Evolutionary conservation across 306 rosid species (phyloP).

Genomic region (Cyclanthera cordifolia): DNA sequence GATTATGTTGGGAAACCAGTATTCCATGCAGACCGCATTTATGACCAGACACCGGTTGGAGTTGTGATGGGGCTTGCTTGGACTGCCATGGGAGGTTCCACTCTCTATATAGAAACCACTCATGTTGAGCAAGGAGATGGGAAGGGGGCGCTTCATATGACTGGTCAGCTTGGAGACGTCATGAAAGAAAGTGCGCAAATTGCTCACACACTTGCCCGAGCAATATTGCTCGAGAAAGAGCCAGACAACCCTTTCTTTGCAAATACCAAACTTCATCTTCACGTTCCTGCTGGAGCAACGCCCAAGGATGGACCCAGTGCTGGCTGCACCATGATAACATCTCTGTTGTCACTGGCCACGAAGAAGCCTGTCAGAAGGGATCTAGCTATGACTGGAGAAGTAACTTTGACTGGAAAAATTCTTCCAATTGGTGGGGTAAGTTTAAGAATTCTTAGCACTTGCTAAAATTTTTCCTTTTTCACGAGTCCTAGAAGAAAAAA

Average conservation of each 20-base stretch:
- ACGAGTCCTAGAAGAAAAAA: background rate
- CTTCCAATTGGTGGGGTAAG: constrained; percentile 99
- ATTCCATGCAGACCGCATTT: constrained; percentile 93
- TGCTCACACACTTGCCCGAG: constrained; percentile 85
- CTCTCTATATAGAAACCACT: constrained; percentile 82
- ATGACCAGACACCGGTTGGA: constrained; percentile 69
- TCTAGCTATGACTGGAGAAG: constrained; percentile 99
- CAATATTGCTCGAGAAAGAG: constrained; percentile 43
- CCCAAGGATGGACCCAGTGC: constrained; percentile 99
- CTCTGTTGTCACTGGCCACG: constrained; percentile 76
- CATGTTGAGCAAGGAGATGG: constrained; percentile 78
- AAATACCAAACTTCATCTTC: constrained; percentile 75
- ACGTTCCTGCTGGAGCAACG: constrained; percentile 95
- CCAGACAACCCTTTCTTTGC: constrained; percentile 64
- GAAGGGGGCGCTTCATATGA: constrained; percentile 58
- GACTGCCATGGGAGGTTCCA: constrained; percentile 99
- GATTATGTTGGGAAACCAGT: constrained; percentile 95
- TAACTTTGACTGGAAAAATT: constrained; percentile 87
- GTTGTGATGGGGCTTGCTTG: constrained; percentile 99
- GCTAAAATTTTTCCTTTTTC: background rate
- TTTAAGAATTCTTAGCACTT: background rate
- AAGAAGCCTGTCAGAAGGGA: constrained; percentile 82
- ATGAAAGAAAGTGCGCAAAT: constrained; percentile 99
- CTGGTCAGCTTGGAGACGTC: constrained; percentile 99
- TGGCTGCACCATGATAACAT: constrained; percentile 97